phyloP scores from a whole-genome alignment of 495 filamentous ascomycete genomes.

The Tetracladium setigerum region DNA sequence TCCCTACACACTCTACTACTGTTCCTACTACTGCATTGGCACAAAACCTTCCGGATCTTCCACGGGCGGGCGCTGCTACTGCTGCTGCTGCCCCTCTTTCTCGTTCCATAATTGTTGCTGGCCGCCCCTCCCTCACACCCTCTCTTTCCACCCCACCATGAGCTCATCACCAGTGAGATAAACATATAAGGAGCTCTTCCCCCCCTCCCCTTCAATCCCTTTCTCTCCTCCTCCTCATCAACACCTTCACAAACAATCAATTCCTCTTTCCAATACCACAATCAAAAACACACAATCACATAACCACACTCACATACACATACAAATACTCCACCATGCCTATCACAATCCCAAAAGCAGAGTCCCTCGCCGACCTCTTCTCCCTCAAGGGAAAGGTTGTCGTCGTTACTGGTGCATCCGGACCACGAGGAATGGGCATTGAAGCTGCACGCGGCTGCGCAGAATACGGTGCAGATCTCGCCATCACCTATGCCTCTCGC shows the following conservation, averaged over 20 bases:
- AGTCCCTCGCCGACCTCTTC: slow-evolving; percentile 55
- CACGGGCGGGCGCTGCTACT: too few species aligned
- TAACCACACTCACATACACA: neutral
- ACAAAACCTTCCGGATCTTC: too few species aligned
- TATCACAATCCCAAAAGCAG: slow-evolving; percentile 48
- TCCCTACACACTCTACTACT: too few species aligned
- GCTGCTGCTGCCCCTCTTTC: too few species aligned
- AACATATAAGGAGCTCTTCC: neutral
- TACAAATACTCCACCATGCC: slow-evolving; percentile 31
- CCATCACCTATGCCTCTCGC: slow-evolving; percentile 59
- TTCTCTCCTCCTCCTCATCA: neutral
- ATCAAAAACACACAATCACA: neutral
- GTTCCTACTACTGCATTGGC: too few species aligned
- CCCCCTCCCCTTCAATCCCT: neutral
- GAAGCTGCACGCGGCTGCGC: slow-evolving; percentile 66
- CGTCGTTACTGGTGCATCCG: slow-evolving; percentile 63
- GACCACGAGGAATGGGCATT: slow-evolving; percentile 62
- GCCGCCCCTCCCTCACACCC: too few species aligned
- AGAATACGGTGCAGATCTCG: slow-evolving; percentile 64
- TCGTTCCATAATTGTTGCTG: too few species aligned
- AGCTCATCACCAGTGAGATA: slow-evolving; percentile 2
- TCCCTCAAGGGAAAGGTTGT: slow-evolving; percentile 69
- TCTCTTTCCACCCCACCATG: slow-evolving; percentile 12
- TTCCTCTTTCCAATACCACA: neutral
- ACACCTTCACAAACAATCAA: neutral